Evolutionary conservation across 2,329 filamentous ascomycete species (phyloP), one percentile per base, ranked within the genome.

Genomic region (Aaosphaeria pasadenensis): DNA sequence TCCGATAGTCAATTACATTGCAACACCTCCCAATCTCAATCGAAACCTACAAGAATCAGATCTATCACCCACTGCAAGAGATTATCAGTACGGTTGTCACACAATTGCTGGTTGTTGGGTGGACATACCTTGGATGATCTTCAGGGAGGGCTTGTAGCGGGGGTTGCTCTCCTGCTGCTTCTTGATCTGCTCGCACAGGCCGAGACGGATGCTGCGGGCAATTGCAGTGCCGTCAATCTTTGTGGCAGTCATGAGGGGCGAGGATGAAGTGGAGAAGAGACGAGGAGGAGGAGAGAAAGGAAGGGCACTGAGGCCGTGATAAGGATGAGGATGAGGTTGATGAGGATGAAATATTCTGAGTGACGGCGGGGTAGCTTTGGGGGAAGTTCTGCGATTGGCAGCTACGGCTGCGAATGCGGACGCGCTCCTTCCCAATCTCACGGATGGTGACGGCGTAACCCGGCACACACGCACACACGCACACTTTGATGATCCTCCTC

Each of bases 191-290:
- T 76, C 77, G 62, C 86, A 86, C 63, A 99, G 81, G 53, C 81
- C 81, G 76, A 91, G 89, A 53, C 94, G 87, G 69, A 97, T 96
- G 69, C 78, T 82, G 78, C 92, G 95, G 60, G 94, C 94, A 76
- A 97, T 91, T 70, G 89, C 90, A 48, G 87, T 96, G 77, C 94
- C 94, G 77, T 99, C 94, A 64, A 99, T 94, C 79, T 91, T 96
- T 63, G 81, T 83, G 59, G 90, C 92, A 60, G 84, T 83, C 91
- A 96, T 97, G 67, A 74, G 78, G 73, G 75, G 66, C 60, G 76
- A 60, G 54, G 80, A 83, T 11, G 11, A 11, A 58, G 68, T 75
- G 54, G 77, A 77, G 64, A 84, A 81, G 36, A 46, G 50, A 49
- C 52, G 55, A 49, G 57, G 56, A 36, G 9, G 33, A 9, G 33